Evolutionary conservation across 2,329 filamentous ascomycete species (phyloP).

Genomic region (Elsinoe fawcettii): DNA sequence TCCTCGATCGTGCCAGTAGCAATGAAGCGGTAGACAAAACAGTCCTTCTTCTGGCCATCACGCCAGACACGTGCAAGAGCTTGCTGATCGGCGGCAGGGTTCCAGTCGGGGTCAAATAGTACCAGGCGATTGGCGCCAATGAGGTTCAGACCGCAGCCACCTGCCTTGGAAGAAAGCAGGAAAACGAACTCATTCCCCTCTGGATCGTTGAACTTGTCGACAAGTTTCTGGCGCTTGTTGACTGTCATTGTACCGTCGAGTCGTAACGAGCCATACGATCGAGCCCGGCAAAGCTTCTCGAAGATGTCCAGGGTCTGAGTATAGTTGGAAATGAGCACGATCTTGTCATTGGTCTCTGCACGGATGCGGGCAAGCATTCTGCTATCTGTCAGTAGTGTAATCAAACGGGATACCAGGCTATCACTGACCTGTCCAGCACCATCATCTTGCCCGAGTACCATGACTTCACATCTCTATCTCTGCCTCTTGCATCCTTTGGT

Average conservation of each 20-base stretch:
- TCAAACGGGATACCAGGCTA: background rate
- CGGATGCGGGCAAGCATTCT: conserved; percentile 88
- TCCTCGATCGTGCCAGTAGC: conserved; percentile 96
- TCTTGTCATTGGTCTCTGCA: conserved; percentile 96
- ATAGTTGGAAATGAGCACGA: conserved; percentile 97
- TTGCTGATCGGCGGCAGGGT: conserved; percentile 94
- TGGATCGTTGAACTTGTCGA: conserved; percentile 96
- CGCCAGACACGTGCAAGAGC: conserved; percentile 96
- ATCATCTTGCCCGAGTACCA: conserved; percentile 99
- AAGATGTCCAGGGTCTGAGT: conserved; percentile 94
- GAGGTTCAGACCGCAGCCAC: conserved; percentile 90
- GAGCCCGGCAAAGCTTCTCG: conserved; percentile 76
- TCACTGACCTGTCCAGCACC: conserved; percentile 62
- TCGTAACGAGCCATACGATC: conserved; percentile 76
- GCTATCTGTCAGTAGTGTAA: background rate
- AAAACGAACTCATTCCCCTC: conserved; percentile 87
- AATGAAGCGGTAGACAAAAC: conserved; percentile 99
- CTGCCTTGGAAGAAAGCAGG: conserved; percentile 91
- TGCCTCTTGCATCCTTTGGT: conserved; percentile 75
- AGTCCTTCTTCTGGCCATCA: conserved; percentile 98
- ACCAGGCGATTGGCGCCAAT: conserved; percentile 92
- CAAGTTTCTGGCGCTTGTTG: conserved; percentile 91
- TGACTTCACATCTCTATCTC: conserved; percentile 84
- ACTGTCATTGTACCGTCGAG: conserved; percentile 98
- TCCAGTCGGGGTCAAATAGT: conserved; percentile 92